phyloP scores from a whole-genome alignment of 2,329 filamentous ascomycete genomes.

The Didymella segeticola region DNA sequence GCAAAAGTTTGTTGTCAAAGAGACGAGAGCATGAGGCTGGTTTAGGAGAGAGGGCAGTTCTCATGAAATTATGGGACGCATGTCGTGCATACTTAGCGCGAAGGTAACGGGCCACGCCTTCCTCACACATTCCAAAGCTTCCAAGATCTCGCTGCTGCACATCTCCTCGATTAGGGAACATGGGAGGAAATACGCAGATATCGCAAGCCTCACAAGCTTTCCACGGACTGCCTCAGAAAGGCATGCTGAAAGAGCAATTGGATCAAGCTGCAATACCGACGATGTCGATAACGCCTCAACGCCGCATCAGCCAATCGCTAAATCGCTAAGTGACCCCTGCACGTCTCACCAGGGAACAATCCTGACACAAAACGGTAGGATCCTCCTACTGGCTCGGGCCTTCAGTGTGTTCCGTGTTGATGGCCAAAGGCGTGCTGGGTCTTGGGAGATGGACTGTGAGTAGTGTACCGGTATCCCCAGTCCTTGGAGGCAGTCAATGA shows the following conservation, averaged over 20 bases:
- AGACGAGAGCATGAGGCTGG: slow-evolving; percentile 34
- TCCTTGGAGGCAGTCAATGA: neutral
- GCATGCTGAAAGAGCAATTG: neutral
- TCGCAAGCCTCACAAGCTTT: neutral
- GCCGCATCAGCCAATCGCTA: slow-evolving; percentile 19
- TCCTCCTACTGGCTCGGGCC: slow-evolving; percentile 18
- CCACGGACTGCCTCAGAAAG: neutral
- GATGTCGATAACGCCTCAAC: slow-evolving; percentile 17
- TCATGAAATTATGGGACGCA: slow-evolving; percentile 23
- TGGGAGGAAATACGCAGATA: neutral
- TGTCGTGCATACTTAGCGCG: slow-evolving; percentile 19
- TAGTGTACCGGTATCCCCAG: slow-evolving; percentile 3
- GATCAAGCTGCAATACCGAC: neutral
- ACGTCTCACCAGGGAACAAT: slow-evolving; percentile 20
- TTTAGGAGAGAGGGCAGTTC: slow-evolving; percentile 26
- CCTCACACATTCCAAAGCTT: slow-evolving; percentile 13
- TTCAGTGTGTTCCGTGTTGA: slow-evolving; percentile 10
- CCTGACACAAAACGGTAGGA: slow-evolving; percentile 21
- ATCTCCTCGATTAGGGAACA: slow-evolving; percentile 5
- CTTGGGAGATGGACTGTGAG: neutral
- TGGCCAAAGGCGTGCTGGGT: slow-evolving; percentile 1
- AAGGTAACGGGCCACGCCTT: slow-evolving; percentile 14
- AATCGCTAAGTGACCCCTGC: slow-evolving; percentile 16
- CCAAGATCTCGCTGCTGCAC: slow-evolving; percentile 13
- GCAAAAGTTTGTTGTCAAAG: slow-evolving; percentile 26